These are phyloP conservation scores for Microcos paniculata DNA, from an alignment of 345 rosid genomes.

Conservation along the genomic window DNA sequence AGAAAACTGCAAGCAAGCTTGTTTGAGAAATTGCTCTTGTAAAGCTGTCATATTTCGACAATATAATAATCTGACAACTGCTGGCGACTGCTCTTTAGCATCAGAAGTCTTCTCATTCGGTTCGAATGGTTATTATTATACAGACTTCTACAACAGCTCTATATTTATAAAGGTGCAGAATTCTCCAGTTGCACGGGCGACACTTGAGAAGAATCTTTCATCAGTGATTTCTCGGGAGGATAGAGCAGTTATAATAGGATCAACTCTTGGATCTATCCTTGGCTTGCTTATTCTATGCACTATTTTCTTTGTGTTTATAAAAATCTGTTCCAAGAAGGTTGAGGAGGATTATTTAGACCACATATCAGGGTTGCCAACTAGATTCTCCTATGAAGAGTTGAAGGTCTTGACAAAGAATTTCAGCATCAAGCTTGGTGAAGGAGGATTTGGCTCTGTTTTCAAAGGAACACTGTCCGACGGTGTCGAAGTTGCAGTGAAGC, in stretches of 20 bases:
- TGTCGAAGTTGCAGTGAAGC: neutral
- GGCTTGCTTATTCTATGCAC: neutral
- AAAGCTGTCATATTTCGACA: neutral
- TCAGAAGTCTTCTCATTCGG: neutral
- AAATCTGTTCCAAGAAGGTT: neutral
- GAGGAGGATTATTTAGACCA: neutral
- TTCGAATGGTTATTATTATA: neutral
- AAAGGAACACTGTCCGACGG: neutral
- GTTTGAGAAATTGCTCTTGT: neutral
- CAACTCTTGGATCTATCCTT: neutral
- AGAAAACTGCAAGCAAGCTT: neutral
- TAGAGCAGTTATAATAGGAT: neutral
- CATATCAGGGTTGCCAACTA: neutral
- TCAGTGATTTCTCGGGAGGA: too few relatives aligned
- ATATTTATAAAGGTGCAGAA: neutral
- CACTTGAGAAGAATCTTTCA: neutral
- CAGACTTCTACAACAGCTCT: neutral
- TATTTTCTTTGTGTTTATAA: neutral
- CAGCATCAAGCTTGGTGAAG: neutral
- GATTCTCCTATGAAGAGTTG: slow-evolving; percentile 10
- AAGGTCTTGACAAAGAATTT: slow-evolving; percentile 2
- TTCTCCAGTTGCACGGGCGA: neutral
- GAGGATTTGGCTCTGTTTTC: slow-evolving; percentile 5
- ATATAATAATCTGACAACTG: neutral
- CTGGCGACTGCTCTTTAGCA: neutral